A percentile compares a stretch with the other conserved stretches of the same genome.
These are phyloP conservation scores for Cokeromyces recurvatus DNA, from an alignment of 371 early-diverging fungal genomes.

Conservation along the genomic window DNA sequence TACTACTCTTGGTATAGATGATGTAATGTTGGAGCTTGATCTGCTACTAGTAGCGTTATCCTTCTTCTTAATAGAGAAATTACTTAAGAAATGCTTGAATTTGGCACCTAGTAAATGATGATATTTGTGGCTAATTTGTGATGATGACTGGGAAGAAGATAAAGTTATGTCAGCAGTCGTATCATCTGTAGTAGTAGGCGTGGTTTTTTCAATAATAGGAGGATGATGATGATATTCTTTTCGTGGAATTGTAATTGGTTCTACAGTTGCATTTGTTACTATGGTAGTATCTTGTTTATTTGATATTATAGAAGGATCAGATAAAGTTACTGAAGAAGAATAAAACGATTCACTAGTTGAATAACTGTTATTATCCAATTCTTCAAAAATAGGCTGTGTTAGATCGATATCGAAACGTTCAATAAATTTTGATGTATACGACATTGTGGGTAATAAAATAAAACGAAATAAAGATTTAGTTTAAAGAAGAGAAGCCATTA, in stretches of 20 bases:
- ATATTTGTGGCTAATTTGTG: not conserved
- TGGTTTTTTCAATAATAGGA: no score
- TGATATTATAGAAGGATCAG: not conserved
- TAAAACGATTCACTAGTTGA: not conserved
- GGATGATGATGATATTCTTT: conserved; percentile 8
- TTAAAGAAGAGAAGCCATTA: no score
- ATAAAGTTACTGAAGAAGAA: not conserved
- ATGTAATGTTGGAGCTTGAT: not conserved
- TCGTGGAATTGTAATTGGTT: conserved; percentile 3
- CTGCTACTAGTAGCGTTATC: not conserved
- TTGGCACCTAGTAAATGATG: not conserved
- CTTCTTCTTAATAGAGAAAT: conserved; percentile 1
- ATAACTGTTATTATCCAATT: not conserved
- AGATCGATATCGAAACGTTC: conserved; percentile 13
- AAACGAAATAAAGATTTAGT: no score
- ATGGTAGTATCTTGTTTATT: no score
- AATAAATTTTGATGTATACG: conserved; percentile 11
- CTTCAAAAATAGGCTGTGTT: conserved; percentile 1
- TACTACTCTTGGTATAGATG: not conserved
- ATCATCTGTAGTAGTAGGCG: no score
- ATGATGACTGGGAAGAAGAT: no score
- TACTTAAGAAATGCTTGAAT: conserved; percentile 4
- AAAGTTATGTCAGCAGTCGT: no score
- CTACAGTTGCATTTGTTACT: not conserved
- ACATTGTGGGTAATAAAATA: no score